Evolutionary conservation across 2,329 filamentous ascomycete genomes (phyloP).

Genomic region (Pseudogymnoascus verrucosus): DNA sequence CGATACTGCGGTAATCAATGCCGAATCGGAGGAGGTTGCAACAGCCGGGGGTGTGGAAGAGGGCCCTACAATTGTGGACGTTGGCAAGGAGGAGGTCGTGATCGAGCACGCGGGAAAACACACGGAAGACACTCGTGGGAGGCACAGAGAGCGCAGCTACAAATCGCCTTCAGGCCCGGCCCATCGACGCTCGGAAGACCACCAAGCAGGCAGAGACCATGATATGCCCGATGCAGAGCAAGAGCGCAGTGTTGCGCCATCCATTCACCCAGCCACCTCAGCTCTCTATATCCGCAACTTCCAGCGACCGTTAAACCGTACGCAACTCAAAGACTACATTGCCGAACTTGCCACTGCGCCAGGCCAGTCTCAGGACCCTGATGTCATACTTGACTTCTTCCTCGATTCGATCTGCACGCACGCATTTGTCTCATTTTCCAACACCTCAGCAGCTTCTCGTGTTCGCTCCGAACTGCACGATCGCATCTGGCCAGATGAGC

Average conservation of each 20-base stretch:
- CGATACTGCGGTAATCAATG: slow-evolving; percentile 14
- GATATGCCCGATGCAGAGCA: slow-evolving; percentile 17
- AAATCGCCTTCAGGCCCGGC: neutral
- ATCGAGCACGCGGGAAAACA: slow-evolving; percentile 7
- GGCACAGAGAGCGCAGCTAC: neutral
- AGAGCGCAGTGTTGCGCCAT: slow-evolving; percentile 38
- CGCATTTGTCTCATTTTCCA: slow-evolving; percentile 69
- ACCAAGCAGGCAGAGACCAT: slow-evolving; percentile 7
- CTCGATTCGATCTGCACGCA: slow-evolving; percentile 83
- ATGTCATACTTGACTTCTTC: slow-evolving; percentile 60
- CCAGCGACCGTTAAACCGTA: slow-evolving; percentile 73
- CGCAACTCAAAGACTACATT: slow-evolving; percentile 61
- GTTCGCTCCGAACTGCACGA: slow-evolving; percentile 71
- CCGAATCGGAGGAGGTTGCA: slow-evolving; percentile 10
- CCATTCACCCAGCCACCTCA: slow-evolving; percentile 63
- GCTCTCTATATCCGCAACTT: slow-evolving; percentile 86
- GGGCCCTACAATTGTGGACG: slow-evolving; percentile 15
- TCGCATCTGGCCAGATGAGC: slow-evolving; percentile 78
- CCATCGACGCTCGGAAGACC: slow-evolving; percentile 10
- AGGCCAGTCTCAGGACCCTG: slow-evolving; percentile 40
- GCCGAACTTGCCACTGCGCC: slow-evolving; percentile 57
- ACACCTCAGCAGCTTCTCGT: slow-evolving; percentile 61
- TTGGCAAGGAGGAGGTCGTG: slow-evolving; percentile 16
- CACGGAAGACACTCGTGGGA: neutral
- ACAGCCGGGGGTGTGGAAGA: neutral